Evolutionary conservation across 345 rosid genomes (phyloP).

Genomic region (Populus ilicifolia): DNA sequence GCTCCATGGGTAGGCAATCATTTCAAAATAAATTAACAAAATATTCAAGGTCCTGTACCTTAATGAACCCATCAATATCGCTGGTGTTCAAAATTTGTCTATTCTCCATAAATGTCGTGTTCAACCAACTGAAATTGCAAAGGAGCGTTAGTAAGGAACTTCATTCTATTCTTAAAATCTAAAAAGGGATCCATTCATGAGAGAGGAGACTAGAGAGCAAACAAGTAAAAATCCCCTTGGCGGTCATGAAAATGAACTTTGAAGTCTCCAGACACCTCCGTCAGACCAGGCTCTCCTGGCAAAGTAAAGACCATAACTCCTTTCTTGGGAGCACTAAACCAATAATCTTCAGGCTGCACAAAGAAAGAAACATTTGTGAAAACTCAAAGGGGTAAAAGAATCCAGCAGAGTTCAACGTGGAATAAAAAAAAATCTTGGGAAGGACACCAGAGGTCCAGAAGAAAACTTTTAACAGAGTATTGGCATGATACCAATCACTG

Average conservation of each 20-base stretch:
- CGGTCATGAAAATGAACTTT: constrained; percentile 85
- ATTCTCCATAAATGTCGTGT: constrained; percentile 80
- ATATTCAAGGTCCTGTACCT: constrained; percentile 32
- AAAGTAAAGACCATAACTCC: constrained; percentile 85
- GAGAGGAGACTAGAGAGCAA: constrained; percentile 6
- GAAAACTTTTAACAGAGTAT: background rate
- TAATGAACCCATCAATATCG: constrained; percentile 87
- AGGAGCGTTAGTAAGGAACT: background rate
- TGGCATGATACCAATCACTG: background rate
- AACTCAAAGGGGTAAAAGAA: background rate
- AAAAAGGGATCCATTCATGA: background rate
- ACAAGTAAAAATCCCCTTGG: constrained; percentile 97
- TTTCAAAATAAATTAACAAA: background rate
- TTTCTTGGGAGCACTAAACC: constrained; percentile 87
- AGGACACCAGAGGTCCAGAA: background rate
- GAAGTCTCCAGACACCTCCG: constrained; percentile 77
- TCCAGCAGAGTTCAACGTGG: background rate
- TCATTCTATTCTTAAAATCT: constrained; percentile 4
- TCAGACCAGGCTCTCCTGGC: constrained; percentile 92
- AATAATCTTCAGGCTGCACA: constrained; percentile 85
- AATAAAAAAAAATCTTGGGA: background rate
- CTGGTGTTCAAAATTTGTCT: constrained; percentile 56
- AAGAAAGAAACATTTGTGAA: background rate
- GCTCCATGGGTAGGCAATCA: background rate
- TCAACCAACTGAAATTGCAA: constrained; percentile 64